These are phyloP conservation scores for Nakaseomyces kungkrabaensis DNA, from an alignment of 1,139 yeast species.

Conservation along the genomic window DNA sequence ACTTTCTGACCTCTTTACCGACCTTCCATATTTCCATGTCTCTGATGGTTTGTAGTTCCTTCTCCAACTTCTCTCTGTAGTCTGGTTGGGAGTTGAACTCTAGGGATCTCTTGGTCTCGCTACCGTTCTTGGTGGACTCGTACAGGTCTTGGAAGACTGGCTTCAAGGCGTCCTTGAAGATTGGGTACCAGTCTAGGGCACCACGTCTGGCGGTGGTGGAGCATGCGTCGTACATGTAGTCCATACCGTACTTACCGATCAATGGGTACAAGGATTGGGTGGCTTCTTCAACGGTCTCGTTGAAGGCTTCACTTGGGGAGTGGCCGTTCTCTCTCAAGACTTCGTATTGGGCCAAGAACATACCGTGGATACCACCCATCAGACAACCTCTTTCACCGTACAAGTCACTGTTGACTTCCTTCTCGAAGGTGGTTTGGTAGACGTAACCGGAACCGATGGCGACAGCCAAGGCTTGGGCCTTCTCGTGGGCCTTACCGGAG, in stretches of 20 bases:
- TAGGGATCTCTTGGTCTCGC: slow-evolving; percentile 95
- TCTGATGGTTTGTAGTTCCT: slow-evolving; percentile 87
- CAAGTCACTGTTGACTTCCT: slow-evolving; percentile 97
- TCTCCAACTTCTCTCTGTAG: slow-evolving; percentile 94
- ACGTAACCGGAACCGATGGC: slow-evolving; percentile 99
- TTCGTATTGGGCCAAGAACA: slow-evolving; percentile 99
- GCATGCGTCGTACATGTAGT: slow-evolving; percentile 99
- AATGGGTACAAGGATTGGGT: slow-evolving; percentile 98
- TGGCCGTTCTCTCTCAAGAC: slow-evolving; percentile 99
- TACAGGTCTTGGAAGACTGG: slow-evolving; percentile 95
- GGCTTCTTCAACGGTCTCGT: slow-evolving; percentile 99
- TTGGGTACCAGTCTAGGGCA: slow-evolving; percentile 99
- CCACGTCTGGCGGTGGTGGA: slow-evolving; percentile 99
- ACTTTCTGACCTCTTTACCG: slow-evolving; percentile 98
- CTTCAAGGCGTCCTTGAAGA: slow-evolving; percentile 96
- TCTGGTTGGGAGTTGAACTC: slow-evolving; percentile 97
- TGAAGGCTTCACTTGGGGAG: slow-evolving; percentile 99
- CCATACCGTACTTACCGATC: slow-evolving; percentile 99
- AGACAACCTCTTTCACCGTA: slow-evolving; percentile 99
- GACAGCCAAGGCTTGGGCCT: slow-evolving; percentile 96
- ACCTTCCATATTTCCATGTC: slow-evolving; percentile 98
- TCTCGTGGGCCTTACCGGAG: slow-evolving; percentile 98
- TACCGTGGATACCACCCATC: slow-evolving; percentile 99
- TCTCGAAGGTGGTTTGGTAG: slow-evolving; percentile 98
- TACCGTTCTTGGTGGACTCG: slow-evolving; percentile 90